Evolutionary conservation across 139 green algal genomes (phyloP).

Genomic region (Pseudopediastrum boryanum): DNA sequence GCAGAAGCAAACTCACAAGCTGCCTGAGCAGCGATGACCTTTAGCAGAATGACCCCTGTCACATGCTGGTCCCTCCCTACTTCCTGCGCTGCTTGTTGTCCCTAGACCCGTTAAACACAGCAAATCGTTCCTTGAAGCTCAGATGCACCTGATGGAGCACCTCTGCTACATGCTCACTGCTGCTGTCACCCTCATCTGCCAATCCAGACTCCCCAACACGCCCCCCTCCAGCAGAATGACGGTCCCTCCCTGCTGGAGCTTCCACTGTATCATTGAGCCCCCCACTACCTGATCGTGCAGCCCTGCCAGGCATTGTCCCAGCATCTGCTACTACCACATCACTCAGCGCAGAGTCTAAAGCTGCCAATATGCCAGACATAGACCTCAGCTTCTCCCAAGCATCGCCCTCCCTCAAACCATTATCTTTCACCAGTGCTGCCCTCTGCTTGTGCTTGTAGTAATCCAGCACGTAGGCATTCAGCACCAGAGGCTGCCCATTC

Average conservation of each 20-base stretch:
- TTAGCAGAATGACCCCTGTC: too few relatives aligned
- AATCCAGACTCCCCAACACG: not conserved
- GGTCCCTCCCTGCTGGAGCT: too few relatives aligned
- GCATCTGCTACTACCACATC: not conserved
- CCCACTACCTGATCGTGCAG: too few relatives aligned
- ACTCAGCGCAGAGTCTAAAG: not conserved
- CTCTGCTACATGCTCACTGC: slow-evolving; percentile 1
- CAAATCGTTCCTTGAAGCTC: not conserved
- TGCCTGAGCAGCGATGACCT: too few relatives aligned
- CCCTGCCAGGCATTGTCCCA: too few relatives aligned
- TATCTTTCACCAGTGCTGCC: slow-evolving; percentile 36
- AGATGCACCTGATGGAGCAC: not conserved
- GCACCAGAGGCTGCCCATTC: slow-evolving; percentile 9
- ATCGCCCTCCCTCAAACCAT: slow-evolving; percentile 50
- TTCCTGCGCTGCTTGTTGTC: too few relatives aligned
- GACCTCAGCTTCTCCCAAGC: slow-evolving; percentile 42
- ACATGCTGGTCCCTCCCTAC: too few relatives aligned
- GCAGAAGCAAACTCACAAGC: too few relatives aligned
- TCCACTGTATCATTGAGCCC: too few relatives aligned
- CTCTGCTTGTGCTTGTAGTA: slow-evolving; percentile 52
- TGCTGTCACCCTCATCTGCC: not conserved
- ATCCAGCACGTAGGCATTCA: slow-evolving; percentile 59
- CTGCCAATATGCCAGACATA: not conserved
- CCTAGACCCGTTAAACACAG: slow-evolving; percentile 15
- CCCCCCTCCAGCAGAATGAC: too few relatives aligned